Conservation (phyloP, 1,284 basidiomycete species). For the Trichosporon sp. region DNA sequence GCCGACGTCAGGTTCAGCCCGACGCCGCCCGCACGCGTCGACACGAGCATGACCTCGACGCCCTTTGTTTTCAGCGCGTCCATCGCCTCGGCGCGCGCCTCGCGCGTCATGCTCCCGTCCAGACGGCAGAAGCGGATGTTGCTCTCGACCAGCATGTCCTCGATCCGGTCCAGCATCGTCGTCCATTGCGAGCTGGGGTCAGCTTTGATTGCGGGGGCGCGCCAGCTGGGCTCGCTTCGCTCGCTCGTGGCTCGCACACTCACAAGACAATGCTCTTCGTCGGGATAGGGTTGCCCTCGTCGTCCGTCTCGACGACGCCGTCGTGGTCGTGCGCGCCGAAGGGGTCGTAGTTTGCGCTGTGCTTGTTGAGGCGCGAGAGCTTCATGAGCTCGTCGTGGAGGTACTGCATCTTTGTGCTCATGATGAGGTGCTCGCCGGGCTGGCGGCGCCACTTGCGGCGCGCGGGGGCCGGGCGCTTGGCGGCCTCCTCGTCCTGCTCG, state of each 20-base stretch:
- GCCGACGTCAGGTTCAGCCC: conserved; percentile 91
- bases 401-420: conserved; percentile 80
- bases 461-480: conserved; percentile 23
- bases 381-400: conserved; percentile 68
- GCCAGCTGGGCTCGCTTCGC: too few species aligned
- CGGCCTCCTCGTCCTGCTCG: conserved; percentile 52
- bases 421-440: conserved; percentile 65
- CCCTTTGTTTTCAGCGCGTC: conserved; percentile 75
- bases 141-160: conserved; percentile 76
- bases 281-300: conserved; percentile 54
- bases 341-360: conserved; percentile 77
- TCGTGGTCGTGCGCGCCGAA: conserved; percentile 63
- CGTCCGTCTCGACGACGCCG: conserved; percentile 59
- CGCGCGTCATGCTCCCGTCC: conserved; percentile 95
- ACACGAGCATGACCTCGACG: conserved; percentile 89
- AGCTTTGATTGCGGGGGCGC: too few species aligned
- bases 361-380: conserved; percentile 71
- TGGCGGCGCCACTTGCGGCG: conserved; percentile 65
- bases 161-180: conserved; percentile 88
- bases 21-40: conserved; percentile 93
- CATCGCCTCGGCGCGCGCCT: conserved; percentile 84
- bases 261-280: conserved; percentile 88
- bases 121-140: conserved; percentile 81
- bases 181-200: conserved; percentile 77
- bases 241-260: conserved; percentile 51